Percentiles rank a stretch among this genome's conserved stretches.
These are phyloP conservation scores for Neurospora crassa DNA, from an alignment of 2,329 filamentous ascomycete species.

Conservation along the genomic window DNA sequence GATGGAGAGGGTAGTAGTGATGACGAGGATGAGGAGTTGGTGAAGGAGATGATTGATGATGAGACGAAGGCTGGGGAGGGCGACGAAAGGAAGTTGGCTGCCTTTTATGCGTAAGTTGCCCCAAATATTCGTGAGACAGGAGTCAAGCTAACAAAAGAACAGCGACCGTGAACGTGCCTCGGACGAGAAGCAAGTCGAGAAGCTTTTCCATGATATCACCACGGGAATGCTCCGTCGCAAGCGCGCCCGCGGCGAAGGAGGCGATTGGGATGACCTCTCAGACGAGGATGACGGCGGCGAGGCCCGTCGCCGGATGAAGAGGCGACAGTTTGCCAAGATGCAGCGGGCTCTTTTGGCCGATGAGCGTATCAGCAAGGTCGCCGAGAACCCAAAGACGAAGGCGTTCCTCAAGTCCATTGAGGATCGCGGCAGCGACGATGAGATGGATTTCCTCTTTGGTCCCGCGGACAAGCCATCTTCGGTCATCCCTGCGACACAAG, in stretches of 20 bases:
- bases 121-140: not conserved
- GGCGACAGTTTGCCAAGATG: constrained; percentile 83
- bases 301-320: constrained; percentile 68
- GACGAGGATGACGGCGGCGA: constrained; percentile 87
- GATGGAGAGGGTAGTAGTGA: constrained; percentile 81
- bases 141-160: constrained; percentile 6
- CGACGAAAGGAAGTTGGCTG: constrained; percentile 73
- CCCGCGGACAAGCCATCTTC: constrained; percentile 25
- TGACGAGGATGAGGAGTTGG: constrained; percentile 53
- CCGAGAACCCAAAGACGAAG: constrained; percentile 76
- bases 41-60: constrained; percentile 87
- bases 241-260: constrained; percentile 40
- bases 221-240: constrained; percentile 81
- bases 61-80: constrained; percentile 62
- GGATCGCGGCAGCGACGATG: constrained; percentile 66
- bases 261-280: constrained; percentile 68
- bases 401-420: constrained; percentile 89
- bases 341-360: constrained; percentile 79
- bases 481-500: constrained; percentile 26
- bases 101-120: constrained; percentile 71
- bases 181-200: constrained; percentile 82
- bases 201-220: constrained; percentile 86
- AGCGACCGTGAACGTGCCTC: constrained; percentile 70
- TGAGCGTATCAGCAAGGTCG: constrained; percentile 84
- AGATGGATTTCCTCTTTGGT: constrained; percentile 58